Conservation (phyloP, 768 basidiomycete genomes). For the Rhizopogon salebrosus region DNA sequence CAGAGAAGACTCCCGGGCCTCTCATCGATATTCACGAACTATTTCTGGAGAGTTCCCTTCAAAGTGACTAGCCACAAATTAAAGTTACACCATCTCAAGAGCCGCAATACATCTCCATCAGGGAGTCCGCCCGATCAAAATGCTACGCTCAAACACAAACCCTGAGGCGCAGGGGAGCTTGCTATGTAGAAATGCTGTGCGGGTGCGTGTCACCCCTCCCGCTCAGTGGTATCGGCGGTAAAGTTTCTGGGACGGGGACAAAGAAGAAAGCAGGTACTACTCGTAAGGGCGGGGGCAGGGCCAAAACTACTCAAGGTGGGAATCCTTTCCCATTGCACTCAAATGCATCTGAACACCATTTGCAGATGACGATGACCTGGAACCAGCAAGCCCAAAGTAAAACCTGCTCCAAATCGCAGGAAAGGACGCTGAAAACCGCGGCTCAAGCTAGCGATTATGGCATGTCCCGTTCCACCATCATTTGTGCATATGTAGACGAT, state of each 20-base stretch:
- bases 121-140: neutral
- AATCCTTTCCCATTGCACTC: no score
- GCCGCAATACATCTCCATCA: neutral
- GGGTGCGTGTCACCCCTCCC: neutral
- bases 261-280: neutral
- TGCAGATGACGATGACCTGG: neutral
- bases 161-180: neutral
- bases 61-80: constrained; percentile 16
- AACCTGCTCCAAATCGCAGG: constrained; percentile 15
- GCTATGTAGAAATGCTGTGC: neutral
- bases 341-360: no score
- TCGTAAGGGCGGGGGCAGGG: neutral
- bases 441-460: constrained; percentile 1
- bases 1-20: constrained; percentile 40
- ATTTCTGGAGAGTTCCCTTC: constrained; percentile 43
- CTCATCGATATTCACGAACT: constrained; percentile 48
- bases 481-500: no score
- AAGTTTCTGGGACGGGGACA: no score
- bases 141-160: neutral
- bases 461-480: neutral
- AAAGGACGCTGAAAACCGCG: constrained; percentile 9
- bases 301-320: neutral
- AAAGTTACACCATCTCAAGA: neutral
- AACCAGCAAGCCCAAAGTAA: constrained; percentile 1
- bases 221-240: neutral